Evolutionary conservation across 2,329 filamentous ascomycete species (phyloP), one percentile per base, ranked within the genome.

Genomic region (Fusarium mundagurra): DNA sequence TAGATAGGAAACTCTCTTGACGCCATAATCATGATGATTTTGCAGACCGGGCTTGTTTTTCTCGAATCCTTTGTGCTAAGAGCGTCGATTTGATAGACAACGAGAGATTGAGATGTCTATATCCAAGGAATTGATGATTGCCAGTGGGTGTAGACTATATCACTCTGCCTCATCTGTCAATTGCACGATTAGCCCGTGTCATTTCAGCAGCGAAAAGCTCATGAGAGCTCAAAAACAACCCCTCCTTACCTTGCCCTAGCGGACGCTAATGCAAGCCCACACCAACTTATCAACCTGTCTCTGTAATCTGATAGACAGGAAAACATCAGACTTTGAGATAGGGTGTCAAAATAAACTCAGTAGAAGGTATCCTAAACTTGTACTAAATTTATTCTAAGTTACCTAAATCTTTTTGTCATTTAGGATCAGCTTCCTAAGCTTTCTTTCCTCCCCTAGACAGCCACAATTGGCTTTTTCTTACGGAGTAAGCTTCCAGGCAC

Each of bases 261-360:
- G 48, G 69, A 45, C 59, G 65, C 61, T 73, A 75, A 71, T 73
- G 72, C 69, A 73, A 70, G 60, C 41, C 60, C 18, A 45, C 50
- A 17, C 29, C n/a, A 63, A 33, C 27, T 18, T 27, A 31, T n/a
- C 34, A 31, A 43, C 61, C 50, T 44, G 22, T 39, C 27, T 39
- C 34, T 48, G 36, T 64, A 57, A 69, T 44, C 59, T 48, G 67
- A 64, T 69, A 43, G 31, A 45, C 36, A 48, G 20, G 41, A 43
- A 43, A 39, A 39, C 7, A 39, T 39, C 20, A 39, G 38, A 22
- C 12, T 39, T 22, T 22, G 20, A 39, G 12, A 39, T 39, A 39
- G 11, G 14, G n/a, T 43, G 8, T 24, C 11, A 43, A 24, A 43
- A 43, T 24, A 24, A 43, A n/a, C n/a, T 11, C 14, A 24, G 41